These are phyloP conservation scores for Magnolia changhungtana DNA, from an alignment of 164 flowering plant species.

Conservation along the genomic window DNA sequence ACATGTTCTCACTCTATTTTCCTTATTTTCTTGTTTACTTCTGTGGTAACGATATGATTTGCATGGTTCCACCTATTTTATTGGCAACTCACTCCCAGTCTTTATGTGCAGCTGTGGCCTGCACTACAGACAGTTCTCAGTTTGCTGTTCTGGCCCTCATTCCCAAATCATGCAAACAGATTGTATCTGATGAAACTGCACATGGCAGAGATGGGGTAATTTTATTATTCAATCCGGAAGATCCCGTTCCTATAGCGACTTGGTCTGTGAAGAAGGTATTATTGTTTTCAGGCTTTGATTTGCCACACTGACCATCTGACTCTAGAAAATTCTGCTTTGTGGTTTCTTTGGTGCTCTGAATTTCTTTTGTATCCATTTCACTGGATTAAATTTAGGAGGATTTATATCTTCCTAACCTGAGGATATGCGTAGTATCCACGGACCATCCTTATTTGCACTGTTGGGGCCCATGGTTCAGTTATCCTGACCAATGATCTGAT, in stretches of 20 bases:
- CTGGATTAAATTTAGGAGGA: too few species aligned
- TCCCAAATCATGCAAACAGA: slow-evolving; percentile 27
- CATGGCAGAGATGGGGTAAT: slow-evolving; percentile 59
- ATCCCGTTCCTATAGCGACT: slow-evolving; percentile 62
- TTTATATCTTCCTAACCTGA: too few species aligned
- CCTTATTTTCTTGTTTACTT: too few species aligned
- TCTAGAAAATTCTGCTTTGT: neutral
- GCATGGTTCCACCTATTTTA: neutral
- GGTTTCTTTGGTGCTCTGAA: too few species aligned
- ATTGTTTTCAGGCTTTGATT: neutral
- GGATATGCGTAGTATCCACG: too few species aligned
- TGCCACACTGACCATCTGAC: neutral
- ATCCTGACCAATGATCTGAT: too few species aligned
- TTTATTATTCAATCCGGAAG: slow-evolving; percentile 52
- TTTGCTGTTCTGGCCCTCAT: slow-evolving; percentile 76
- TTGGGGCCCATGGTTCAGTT: too few species aligned
- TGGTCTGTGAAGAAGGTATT: slow-evolving; percentile 85
- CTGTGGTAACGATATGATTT: neutral
- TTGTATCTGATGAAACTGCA: slow-evolving; percentile 20
- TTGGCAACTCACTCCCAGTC: neutral
- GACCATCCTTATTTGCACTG: too few species aligned
- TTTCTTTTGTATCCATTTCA: too few species aligned
- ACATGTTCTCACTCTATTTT: too few species aligned
- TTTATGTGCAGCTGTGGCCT: slow-evolving; percentile 58
- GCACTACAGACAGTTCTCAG: slow-evolving; percentile 37